Base-by-base conservation (phyloP, 306 rosid genomes). In the Fagus sylvatica region DNA sequence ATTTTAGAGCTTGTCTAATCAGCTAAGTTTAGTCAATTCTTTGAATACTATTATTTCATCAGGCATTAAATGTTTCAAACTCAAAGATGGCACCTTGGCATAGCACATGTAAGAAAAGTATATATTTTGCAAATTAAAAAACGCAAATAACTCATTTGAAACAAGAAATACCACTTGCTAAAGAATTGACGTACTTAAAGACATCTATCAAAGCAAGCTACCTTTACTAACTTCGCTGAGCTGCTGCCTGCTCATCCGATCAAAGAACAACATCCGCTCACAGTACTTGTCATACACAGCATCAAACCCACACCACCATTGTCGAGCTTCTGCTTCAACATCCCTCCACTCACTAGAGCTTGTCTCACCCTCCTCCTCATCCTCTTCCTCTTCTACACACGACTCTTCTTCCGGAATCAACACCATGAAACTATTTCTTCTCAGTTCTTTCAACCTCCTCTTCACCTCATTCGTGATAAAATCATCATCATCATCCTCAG, bases 341-440 rank as follows among this genome's bases (percentile, higher is more conserved):
- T 95, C 98, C 80, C 96, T 89, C 98, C 98, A 95, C 78, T 95
- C 97, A 7, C 84, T 85, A 13, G 91, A 84, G 73, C 83, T 79
- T 4, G 88, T 83, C 84, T 85, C 89, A 37, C 81, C 85, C 72
- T 80, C 96, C 74, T 84, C 93, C 41, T 87, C 97, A 22, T 87
- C 98, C 32, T 88, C 98, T 54, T 89, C 94, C 54, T 92, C 96
- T 83, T 92, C 98, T 0, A 62, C 85, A 49, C 87, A 87, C 1
- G 98, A 85, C 72, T 92, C 98, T 84, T 95, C 98, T 76, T 95
- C 98, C 0, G 98, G 98, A 84, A 95, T 95, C 93, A 95, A 79
- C 51, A 91, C 97, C 98, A 95, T 92, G 77, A 95, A 95, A 81
- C 92, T 95, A 71, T 92, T 92, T 84, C 93, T 91, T 88, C 97